phyloP scores from a whole-genome alignment of 2,329 filamentous ascomycete species.

The Stagonosporopsis tanaceti region DNA sequence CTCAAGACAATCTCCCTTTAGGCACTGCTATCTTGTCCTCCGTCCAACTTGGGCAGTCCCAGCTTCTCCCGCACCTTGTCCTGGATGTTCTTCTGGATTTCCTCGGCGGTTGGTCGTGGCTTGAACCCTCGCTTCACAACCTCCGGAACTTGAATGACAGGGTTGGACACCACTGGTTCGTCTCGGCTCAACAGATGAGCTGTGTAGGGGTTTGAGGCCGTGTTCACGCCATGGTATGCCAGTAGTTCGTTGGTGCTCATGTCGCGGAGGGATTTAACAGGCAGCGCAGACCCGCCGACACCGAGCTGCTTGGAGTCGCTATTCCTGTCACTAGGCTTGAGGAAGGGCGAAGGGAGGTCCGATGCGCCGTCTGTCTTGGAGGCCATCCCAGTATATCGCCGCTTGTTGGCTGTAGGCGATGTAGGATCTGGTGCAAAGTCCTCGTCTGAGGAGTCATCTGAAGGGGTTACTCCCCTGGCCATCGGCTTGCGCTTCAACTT shows the following conservation, averaged over 20 bases:
- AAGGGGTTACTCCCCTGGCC: neutral
- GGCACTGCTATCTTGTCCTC: neutral
- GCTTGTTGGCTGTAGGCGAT: slow-evolving; percentile 15
- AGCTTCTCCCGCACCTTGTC: slow-evolving; percentile 10
- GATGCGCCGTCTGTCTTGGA: neutral
- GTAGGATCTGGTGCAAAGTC: slow-evolving; percentile 13
- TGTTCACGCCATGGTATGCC: slow-evolving; percentile 16
- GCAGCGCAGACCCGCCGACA: neutral
- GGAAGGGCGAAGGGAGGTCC: neutral
- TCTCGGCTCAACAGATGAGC: slow-evolving; percentile 23
- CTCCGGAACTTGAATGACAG: slow-evolving; percentile 16
- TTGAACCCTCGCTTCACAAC: slow-evolving; percentile 19
- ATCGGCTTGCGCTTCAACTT: neutral
- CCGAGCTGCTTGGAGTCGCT: no score
- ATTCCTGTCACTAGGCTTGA: neutral
- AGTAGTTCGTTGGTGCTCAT: slow-evolving; percentile 15
- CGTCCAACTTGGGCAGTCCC: neutral
- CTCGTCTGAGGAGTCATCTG: slow-evolving; percentile 13
- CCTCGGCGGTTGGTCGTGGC: slow-evolving; percentile 10
- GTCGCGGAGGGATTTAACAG: neutral
- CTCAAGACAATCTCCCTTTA: neutral
- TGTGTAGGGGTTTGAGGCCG: slow-evolving; percentile 11
- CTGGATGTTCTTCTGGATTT: slow-evolving; percentile 17
- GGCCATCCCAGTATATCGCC: slow-evolving; percentile 1
- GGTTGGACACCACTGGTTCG: slow-evolving; percentile 13